phyloP scores from a whole-genome alignment of 495 filamentous ascomycete genomes.

The Usnea hakonensis region DNA sequence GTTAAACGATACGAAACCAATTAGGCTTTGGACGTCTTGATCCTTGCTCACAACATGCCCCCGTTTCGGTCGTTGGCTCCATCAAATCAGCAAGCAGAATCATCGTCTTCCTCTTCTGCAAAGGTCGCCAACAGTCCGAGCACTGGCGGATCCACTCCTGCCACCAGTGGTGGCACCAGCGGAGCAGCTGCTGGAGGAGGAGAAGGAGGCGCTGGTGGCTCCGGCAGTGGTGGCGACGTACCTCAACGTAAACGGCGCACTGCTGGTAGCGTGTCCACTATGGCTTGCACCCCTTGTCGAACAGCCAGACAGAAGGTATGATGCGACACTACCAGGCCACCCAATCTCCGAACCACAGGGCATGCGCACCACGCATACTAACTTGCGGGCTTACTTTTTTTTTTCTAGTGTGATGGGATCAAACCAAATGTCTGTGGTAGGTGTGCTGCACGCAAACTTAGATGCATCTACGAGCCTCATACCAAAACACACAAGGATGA shows the following conservation, averaged over 20 bases:
- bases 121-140: not conserved
- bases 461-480: constrained; percentile 24
- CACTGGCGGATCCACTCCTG: not conserved
- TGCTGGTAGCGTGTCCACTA: constrained; percentile 19
- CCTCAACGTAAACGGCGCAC: constrained; percentile 16
- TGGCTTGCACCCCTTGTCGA: constrained; percentile 22
- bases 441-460: constrained; percentile 16
- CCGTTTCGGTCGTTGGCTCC: constrained; percentile 12
- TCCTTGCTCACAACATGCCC: constrained; percentile 1
- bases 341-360: not conserved
- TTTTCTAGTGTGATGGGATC: constrained; percentile 20
- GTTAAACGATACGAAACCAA: not conserved
- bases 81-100: constrained; percentile 3
- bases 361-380: not conserved
- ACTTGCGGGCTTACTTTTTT: constrained; percentile 6
- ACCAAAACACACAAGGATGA: constrained; percentile 24
- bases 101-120: not conserved
- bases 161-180: not conserved
- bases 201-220: constrained; percentile 4
- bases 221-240: constrained; percentile 10
- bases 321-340: not conserved
- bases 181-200: constrained; percentile 11
- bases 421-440: constrained; percentile 17
- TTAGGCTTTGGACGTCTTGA: not conserved
- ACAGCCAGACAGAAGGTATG: constrained; percentile 24